These are phyloP conservation scores for Rostrohypoxylon terebratum DNA, from an alignment of 495 filamentous ascomycete species.

Conservation along the genomic window DNA sequence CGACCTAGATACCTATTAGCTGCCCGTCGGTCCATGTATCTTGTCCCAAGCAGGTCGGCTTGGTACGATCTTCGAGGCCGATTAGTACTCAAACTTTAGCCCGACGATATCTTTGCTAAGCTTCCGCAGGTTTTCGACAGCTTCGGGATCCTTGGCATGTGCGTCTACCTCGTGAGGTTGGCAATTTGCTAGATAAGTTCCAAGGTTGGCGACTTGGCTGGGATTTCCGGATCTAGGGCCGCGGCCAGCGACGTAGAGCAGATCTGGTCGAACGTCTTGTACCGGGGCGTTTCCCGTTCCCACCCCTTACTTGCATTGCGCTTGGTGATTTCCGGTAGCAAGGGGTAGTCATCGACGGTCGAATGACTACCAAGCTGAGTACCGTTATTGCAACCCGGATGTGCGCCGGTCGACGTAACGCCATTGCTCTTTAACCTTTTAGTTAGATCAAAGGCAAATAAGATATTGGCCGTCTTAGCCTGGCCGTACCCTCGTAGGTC, in stretches of 20 bases:
- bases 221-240: conserved; percentile 37
- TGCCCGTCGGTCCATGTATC: neutral
- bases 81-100: conserved; percentile 54
- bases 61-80: neutral
- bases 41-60: neutral
- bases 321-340: conserved; percentile 19
- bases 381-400: conserved; percentile 53
- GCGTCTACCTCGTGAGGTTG: conserved; percentile 32
- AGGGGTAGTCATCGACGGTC: conserved; percentile 21
- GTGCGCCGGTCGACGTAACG: conserved; percentile 50
- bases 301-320: conserved; percentile 29
- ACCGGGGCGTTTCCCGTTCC: conserved; percentile 21
- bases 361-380: conserved; percentile 22
- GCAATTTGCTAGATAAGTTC: conserved; percentile 35
- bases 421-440: conserved; percentile 47
- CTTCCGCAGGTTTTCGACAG: conserved; percentile 60
- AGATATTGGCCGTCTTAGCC: conserved; percentile 63
- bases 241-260: conserved; percentile 38
- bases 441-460: conserved; percentile 57
- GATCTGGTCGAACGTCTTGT: conserved; percentile 31
- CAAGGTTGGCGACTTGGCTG: conserved; percentile 30
- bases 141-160: conserved; percentile 49
- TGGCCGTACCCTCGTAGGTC: conserved; percentile 61
- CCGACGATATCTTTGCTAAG: conserved; percentile 63
- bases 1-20: neutral